These are phyloP conservation scores for Cladophialophora immunda DNA, from an alignment of 2,329 filamentous ascomycete species.

Conservation along the genomic window DNA sequence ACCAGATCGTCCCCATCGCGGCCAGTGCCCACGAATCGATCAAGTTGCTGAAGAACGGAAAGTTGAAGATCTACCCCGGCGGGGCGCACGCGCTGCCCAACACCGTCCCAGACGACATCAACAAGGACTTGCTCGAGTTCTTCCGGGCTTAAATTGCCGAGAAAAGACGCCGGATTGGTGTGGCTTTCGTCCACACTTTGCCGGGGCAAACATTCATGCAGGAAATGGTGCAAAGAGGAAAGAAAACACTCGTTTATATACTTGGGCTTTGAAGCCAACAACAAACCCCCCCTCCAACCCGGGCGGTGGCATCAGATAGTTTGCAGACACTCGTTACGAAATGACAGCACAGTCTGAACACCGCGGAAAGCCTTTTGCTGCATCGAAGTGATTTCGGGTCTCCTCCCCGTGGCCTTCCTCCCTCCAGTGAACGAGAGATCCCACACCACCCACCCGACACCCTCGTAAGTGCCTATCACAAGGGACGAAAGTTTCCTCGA, in stretches of 20 bases:
- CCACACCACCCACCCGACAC: no score
- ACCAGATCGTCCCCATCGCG: slow-evolving; percentile 14
- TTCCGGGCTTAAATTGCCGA: slow-evolving; percentile 4
- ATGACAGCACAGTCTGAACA: no score
- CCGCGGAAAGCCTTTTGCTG: no score
- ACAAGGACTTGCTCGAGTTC: slow-evolving; percentile 19
- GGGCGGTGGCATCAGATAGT: no score
- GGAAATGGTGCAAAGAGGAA: not conserved
- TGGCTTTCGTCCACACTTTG: not conserved
- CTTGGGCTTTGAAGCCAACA: not conserved
- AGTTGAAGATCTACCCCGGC: slow-evolving; percentile 11
- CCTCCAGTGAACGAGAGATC: no score
- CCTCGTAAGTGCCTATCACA: no score
- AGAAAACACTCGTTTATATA: not conserved
- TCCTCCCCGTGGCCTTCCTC: no score
- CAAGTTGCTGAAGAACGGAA: slow-evolving; percentile 17
- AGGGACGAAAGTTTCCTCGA: no score
- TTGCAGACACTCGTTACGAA: no score
- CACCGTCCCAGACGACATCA: slow-evolving; percentile 12
- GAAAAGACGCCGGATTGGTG: no score
- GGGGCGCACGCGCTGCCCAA: slow-evolving; percentile 14
- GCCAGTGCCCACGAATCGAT: slow-evolving; percentile 11
- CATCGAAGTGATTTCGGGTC: no score
- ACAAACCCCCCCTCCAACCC: no score
- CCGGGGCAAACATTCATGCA: not conserved